Evolutionary conservation across 192 early-diverging fungal genomes (phyloP), one percentile per base, ranked within the genome.

Genomic region (Coemansia sp.): DNA sequence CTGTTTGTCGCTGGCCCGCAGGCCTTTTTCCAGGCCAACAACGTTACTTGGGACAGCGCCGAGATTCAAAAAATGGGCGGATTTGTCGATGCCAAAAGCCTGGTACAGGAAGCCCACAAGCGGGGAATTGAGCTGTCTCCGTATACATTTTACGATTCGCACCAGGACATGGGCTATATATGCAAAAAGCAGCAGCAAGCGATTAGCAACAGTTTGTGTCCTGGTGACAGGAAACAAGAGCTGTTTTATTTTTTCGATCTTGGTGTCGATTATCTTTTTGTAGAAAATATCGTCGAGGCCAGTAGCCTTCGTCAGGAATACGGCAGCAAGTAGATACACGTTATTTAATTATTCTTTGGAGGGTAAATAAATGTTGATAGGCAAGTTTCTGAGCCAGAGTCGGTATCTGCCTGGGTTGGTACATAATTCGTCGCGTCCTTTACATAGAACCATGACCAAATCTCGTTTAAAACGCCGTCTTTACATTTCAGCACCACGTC

Each of bases 81-180:
- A 1, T 78, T 83, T 48, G 61, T 83, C 11, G 31, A 30, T 18
- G 62, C 76, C 1, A 14, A 66, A 4, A 22, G 64, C 2, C 54
- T 83, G 28, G 71, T 38, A 5, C 30, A 31, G 10, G 72, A 75
- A 64, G 56, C 63, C 14, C 81, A 83, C 18, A 33, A 7, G 16
- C 62, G 81, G 3, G 69, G 73, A 11, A 63, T 83, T 72, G 51
- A 66, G 1, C 25, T 83, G 3, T 77, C 81, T 0, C 72, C 76
- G 0, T 83, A 83, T 20, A 83, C 81, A 0, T 83, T 83, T 30
- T 83, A 83, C 50, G 81, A 83, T 57, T 77, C 75, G 64, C 76
- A 59, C 58, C 81, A 83, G 60, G 33, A 59, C 22, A 66, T 66
- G 68, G 56, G 28, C 3, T 83, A 83, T 48, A 22, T 82, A 62